Conservation (phyloP, 164 flowering plant species). For the Tetrastigma voinierianum region DNA sequence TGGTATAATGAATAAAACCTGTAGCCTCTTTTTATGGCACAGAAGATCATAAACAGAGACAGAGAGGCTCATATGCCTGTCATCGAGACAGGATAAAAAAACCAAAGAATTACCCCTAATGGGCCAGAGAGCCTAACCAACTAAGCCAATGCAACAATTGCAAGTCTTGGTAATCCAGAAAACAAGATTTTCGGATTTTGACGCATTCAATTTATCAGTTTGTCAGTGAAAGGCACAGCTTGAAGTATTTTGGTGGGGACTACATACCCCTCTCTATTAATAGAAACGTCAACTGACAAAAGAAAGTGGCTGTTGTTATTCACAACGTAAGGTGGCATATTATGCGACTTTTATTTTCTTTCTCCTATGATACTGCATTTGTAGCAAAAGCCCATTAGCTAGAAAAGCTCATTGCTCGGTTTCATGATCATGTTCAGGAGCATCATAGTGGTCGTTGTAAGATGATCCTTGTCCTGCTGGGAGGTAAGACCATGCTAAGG, state of each 20-base stretch:
- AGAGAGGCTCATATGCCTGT: too few relatives aligned
- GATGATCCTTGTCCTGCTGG: slow-evolving; percentile 41
- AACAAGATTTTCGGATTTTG: too few relatives aligned
- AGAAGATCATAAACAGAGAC: too few relatives aligned
- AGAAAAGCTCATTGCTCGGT: slow-evolving; percentile 14
- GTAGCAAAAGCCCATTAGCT: not conserved
- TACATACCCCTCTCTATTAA: slow-evolving; percentile 10
- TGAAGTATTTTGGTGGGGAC: slow-evolving; percentile 3
- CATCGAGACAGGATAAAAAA: too few relatives aligned
- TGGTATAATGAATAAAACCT: too few relatives aligned
- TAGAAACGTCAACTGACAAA: slow-evolving; percentile 5
- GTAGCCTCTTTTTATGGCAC: too few relatives aligned
- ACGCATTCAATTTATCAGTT: not conserved
- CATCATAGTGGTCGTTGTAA: slow-evolving; percentile 13
- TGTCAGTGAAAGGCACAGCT: slow-evolving; percentile 3
- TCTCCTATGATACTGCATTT: not conserved
- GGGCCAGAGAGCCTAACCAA: too few relatives aligned
- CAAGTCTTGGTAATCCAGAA: too few relatives aligned
- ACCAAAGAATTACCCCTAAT: too few relatives aligned
- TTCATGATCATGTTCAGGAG: slow-evolving; percentile 20
- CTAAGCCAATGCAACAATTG: too few relatives aligned
- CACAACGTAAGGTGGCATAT: slow-evolving; percentile 11
- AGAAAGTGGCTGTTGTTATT: slow-evolving; percentile 17
- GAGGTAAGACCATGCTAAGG: slow-evolving; percentile 64
- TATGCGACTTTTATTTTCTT: slow-evolving; percentile 7